Base-by-base conservation (phyloP, 78 protist genomes). In the Dictyostelium firmibasis region DNA sequence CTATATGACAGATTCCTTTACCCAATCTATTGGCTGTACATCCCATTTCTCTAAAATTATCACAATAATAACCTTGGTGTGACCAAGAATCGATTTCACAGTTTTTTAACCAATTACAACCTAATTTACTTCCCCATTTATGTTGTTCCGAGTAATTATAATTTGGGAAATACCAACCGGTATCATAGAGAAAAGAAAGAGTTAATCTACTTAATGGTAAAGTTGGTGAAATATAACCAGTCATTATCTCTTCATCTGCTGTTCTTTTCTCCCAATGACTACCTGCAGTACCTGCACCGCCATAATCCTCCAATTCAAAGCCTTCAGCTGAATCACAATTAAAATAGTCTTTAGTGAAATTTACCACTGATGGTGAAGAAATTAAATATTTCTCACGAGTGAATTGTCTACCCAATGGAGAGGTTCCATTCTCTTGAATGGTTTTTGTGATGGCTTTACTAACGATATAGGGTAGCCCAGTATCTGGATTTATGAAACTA, bases 231-330 rank as follows among this genome's bases (percentile, higher is more conserved):
- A 89, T 75, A 31, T 76, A 89, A 57, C 94, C 94, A 64, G 85
- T 78, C 94, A 89, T 89, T 20, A 79, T 57, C 76, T 89, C 94
- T 70, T 89, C 94, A 33, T 50, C 87, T 0, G 69, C 92, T 0
- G 62, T 43, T 44, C 97, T 62, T 86, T 84, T 67, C 31, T 96
- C 97, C 98, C 98, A 96, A 83, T 96, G 98, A 47, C 93, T 83
- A 29, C 97, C 95, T 10, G 38, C 70, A 18, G 98, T 94, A 25
- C 96, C 95, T 10, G 88, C 43, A 60, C 86, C 91, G 9, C 95
- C 96, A 77, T 33, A 47, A 67, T 94, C 88, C 44, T 96, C 98
- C 79, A 93, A 38, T 64, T 85, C 96, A 14, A 76, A 74, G 11
- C 95, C 96, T 7, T 38, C 43, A 7, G 84, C 83, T 2, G 25